Conservation (phyloP, 495 filamentous ascomycete species). For the Astrothelium subdiscretum region DNA sequence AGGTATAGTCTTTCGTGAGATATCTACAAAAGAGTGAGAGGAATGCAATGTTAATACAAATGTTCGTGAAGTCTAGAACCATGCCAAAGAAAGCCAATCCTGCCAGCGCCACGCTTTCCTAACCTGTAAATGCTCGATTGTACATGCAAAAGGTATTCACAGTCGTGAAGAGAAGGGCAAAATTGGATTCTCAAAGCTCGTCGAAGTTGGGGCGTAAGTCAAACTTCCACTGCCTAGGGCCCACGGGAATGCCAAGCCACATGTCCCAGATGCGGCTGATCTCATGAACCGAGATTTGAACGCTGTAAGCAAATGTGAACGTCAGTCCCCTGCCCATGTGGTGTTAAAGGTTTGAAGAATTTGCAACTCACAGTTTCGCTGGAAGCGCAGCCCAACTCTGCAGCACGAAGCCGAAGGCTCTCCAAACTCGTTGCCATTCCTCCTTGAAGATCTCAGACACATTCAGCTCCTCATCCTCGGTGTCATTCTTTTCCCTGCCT, state of each 20-base stretch:
- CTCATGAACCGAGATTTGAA: conserved; percentile 49
- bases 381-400: conserved; percentile 61
- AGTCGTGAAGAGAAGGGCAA: neutral
- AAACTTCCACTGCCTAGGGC: conserved; percentile 55
- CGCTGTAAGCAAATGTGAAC: conserved; percentile 31
- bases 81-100: neutral
- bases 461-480: neutral
- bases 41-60: neutral
- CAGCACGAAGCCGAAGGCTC: conserved; percentile 52
- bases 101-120: neutral
- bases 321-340: too few relatives aligned
- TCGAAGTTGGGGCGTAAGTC: conserved; percentile 11
- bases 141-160: neutral
- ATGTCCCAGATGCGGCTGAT: conserved; percentile 53
- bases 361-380: conserved; percentile 51
- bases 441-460: conserved; percentile 1
- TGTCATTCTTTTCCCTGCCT: neutral
- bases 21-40: neutral
- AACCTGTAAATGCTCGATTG: neutral
- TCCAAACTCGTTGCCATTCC: conserved; percentile 39
- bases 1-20: neutral
- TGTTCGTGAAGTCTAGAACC: neutral
- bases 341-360: too few relatives aligned
- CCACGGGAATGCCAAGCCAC: conserved; percentile 69
- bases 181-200: neutral